Conservation (phyloP, 495 filamentous ascomycete species). For the Neurospora sp. region DNA sequence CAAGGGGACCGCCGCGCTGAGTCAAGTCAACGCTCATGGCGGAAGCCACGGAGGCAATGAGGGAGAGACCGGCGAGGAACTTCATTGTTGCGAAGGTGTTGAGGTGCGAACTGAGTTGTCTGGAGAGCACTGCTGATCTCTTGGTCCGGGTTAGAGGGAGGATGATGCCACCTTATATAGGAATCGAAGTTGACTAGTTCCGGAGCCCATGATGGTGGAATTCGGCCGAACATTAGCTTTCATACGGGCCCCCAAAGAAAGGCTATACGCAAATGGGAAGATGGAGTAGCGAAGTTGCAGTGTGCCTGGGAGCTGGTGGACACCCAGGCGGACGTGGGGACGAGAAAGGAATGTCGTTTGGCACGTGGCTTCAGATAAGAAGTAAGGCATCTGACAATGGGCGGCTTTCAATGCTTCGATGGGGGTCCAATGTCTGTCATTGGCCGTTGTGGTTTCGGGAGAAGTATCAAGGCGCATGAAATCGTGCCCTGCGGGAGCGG, state of each 20-base stretch:
- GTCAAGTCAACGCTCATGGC: slow-evolving; percentile 34
- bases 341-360: neutral
- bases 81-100: slow-evolving; percentile 21
- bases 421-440: neutral
- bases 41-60: slow-evolving; percentile 36
- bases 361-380: neutral
- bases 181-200: neutral
- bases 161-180: neutral
- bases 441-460: neutral
- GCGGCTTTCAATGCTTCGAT: neutral
- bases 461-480: neutral
- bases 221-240: neutral
- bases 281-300: neutral
- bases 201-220: neutral
- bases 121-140: neutral
- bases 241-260: neutral
- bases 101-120: slow-evolving; percentile 1
- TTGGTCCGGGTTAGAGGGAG: neutral
- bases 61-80: slow-evolving; percentile 23
- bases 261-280: neutral
- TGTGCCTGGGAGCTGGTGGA: neutral
- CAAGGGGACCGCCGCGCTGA: slow-evolving; percentile 34
- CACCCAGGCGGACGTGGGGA: neutral
- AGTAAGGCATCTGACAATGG: neutral
- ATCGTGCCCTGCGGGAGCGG: neutral